Percentiles rank a stretch among this genome's conserved stretches.
These are phyloP conservation scores for Platanthera zijinensis DNA, from an alignment of 106 monocot species.

Conservation along the genomic window DNA sequence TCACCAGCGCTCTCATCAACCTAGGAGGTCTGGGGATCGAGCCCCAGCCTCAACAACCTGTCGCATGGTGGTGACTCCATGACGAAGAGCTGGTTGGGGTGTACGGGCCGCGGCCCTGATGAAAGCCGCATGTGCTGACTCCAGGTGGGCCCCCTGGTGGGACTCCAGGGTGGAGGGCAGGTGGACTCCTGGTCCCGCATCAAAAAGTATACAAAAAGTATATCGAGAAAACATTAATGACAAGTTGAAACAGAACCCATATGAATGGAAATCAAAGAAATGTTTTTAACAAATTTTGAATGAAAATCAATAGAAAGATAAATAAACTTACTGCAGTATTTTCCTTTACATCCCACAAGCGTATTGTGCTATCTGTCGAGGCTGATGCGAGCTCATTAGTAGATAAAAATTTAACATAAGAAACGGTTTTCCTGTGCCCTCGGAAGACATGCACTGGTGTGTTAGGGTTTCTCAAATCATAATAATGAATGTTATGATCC, in stretches of 20 bases:
- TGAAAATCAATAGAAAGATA: background rate
- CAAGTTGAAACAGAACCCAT: background rate
- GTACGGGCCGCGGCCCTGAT: no score
- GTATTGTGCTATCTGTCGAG: conserved; percentile 87
- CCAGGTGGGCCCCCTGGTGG: no score
- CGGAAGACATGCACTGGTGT: conserved; percentile 67
- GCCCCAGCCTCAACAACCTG: no score
- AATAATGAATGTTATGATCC: conserved; percentile 95
- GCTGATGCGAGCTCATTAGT: conserved; percentile 90
- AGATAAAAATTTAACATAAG: conserved; percentile 94
- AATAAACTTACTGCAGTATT: conserved; percentile 46
- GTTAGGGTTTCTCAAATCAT: conserved; percentile 90
- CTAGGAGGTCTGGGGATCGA: no score
- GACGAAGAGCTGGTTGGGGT: no score
- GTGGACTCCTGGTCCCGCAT: no score
- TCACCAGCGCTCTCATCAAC: no score
- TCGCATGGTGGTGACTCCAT: no score
- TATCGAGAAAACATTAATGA: background rate
- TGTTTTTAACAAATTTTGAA: background rate
- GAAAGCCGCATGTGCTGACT: no score
- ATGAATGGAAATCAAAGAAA: background rate
- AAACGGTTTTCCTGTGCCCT: conserved; percentile 91
- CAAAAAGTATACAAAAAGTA: background rate
- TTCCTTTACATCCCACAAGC: conserved; percentile 93
- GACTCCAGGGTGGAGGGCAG: no score